Conservation (phyloP, 1,139 yeast species). For the Keqinozyma sinolaborantium region DNA sequence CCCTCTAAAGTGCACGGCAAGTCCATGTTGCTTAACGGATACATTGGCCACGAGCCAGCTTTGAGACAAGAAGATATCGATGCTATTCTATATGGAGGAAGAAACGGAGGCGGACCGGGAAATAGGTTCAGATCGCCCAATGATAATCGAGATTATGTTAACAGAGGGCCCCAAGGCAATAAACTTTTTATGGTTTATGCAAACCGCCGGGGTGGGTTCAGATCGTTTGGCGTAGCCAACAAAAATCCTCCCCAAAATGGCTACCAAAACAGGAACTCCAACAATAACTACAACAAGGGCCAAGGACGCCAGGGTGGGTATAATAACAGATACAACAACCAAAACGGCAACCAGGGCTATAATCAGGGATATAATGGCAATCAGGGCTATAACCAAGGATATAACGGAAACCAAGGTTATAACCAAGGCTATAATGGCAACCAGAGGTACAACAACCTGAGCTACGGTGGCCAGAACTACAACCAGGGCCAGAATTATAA, state of each 20-base stretch:
- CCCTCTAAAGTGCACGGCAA: slow-evolving; percentile 55
- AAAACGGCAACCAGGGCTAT: slow-evolving; percentile 4
- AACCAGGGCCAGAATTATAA: slow-evolving; percentile 5
- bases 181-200: slow-evolving; percentile 29
- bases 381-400: slow-evolving; percentile 5
- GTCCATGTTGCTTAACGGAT: slow-evolving; percentile 83
- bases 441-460: slow-evolving; percentile 6
- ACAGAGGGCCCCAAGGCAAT: slow-evolving; percentile 40
- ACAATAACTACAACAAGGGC: slow-evolving; percentile 4
- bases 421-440: slow-evolving; percentile 5
- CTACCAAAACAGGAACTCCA: slow-evolving; percentile 6
- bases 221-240: slow-evolving; percentile 18
- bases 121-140: slow-evolving; percentile 29
- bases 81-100: slow-evolving; percentile 44
- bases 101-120: slow-evolving; percentile 23
- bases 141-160: slow-evolving; percentile 37
- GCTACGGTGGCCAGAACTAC: slow-evolving; percentile 7
- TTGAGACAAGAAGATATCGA: slow-evolving; percentile 70
- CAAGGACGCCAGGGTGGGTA: slow-evolving; percentile 8
- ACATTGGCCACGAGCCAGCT: slow-evolving; percentile 56
- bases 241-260: not conserved
- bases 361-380: slow-evolving; percentile 7
- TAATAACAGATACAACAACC: slow-evolving; percentile 1
- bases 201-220: slow-evolving; percentile 42
- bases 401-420: slow-evolving; percentile 6